These are phyloP conservation scores for Blastobotrys proliferans DNA, from an alignment of 1,139 yeast genomes.

Conservation along the genomic window DNA sequence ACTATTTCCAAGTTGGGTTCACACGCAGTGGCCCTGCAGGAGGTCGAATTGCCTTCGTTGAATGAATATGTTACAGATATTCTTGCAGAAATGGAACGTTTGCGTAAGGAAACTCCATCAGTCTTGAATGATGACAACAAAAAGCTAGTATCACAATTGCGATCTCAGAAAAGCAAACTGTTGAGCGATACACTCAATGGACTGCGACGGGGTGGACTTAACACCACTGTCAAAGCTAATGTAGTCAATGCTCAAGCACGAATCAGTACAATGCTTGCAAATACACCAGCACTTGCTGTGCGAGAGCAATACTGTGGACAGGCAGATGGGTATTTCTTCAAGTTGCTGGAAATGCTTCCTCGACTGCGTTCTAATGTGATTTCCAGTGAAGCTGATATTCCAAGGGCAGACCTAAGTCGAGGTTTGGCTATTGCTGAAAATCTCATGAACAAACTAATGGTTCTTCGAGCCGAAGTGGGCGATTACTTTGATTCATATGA, in stretches of 20 bases:
- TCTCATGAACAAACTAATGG: conserved; percentile 45
- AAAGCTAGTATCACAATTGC: conserved; percentile 65
- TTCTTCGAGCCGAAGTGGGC: conserved; percentile 6
- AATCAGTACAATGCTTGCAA: conserved; percentile 57
- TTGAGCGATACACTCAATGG: conserved; percentile 75
- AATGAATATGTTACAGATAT: conserved; percentile 54
- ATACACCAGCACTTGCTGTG: conserved; percentile 43
- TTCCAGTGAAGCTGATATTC: conserved; percentile 62
- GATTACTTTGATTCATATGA: background rate
- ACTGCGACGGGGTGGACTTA: conserved; percentile 70
- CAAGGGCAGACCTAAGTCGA: conserved; percentile 66
- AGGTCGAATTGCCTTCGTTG: conserved; percentile 39
- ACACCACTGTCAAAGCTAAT: conserved; percentile 60
- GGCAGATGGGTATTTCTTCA: conserved; percentile 59
- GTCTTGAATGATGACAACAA: conserved; percentile 69
- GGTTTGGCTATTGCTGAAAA: conserved; percentile 82
- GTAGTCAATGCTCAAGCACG: conserved; percentile 58
- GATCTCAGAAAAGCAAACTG: conserved; percentile 72
- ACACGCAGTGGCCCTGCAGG: conserved; percentile 17
- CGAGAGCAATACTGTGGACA: conserved; percentile 43
- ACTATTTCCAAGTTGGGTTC: conserved; percentile 34
- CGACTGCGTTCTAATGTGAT: conserved; percentile 64
- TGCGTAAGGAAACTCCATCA: conserved; percentile 74
- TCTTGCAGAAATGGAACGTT: conserved; percentile 53
- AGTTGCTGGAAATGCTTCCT: conserved; percentile 75